A percentile compares a stretch with the other conserved stretches of the same genome.
Evolutionary conservation across 805 yeast species (phyloP).

Genomic region (Schizosaccharomyces cryophilus): DNA sequence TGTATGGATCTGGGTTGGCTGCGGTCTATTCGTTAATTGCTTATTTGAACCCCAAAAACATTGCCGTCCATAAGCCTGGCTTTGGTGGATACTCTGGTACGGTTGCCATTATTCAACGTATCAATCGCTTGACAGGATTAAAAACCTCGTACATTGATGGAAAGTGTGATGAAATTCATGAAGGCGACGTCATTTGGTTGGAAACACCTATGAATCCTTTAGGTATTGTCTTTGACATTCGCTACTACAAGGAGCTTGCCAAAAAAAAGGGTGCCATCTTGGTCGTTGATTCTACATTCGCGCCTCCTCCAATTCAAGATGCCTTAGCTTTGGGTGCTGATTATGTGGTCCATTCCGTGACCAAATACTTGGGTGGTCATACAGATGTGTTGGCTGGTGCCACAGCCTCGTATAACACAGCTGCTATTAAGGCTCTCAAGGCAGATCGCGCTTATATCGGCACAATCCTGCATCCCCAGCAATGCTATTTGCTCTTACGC

Average conservation of each 20-base stretch:
- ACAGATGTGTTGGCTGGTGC: constrained; percentile 73
- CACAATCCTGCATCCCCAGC: constrained; percentile 55
- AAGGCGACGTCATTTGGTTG: constrained; percentile 57
- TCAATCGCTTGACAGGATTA: constrained; percentile 35
- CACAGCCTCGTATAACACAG: constrained; percentile 34
- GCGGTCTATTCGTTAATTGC: constrained; percentile 60
- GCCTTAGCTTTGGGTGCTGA: constrained; percentile 72
- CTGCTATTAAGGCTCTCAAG: constrained; percentile 23
- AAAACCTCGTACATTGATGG: constrained; percentile 16
- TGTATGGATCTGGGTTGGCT: constrained; percentile 55
- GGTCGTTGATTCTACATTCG: constrained; percentile 68
- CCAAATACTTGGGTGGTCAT: constrained; percentile 90
- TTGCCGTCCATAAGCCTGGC: constrained; percentile 30
- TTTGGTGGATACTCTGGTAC: constrained; percentile 62
- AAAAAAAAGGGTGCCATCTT: constrained; percentile 54
- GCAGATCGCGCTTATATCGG: constrained; percentile 52
- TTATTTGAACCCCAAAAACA: constrained; percentile 42
- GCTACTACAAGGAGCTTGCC: constrained; percentile 39
- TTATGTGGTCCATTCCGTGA: constrained; percentile 75
- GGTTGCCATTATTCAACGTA: constrained; percentile 40
- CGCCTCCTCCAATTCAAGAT: constrained; percentile 72
- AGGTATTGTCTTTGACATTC: constrained; percentile 41
- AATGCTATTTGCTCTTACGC: constrained; percentile 46
- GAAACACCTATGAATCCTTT: constrained; percentile 80
- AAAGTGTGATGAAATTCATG: constrained; percentile 22